Base-by-base conservation (phyloP, 345 rosid species). In the Eucalyptus melliodora region DNA sequence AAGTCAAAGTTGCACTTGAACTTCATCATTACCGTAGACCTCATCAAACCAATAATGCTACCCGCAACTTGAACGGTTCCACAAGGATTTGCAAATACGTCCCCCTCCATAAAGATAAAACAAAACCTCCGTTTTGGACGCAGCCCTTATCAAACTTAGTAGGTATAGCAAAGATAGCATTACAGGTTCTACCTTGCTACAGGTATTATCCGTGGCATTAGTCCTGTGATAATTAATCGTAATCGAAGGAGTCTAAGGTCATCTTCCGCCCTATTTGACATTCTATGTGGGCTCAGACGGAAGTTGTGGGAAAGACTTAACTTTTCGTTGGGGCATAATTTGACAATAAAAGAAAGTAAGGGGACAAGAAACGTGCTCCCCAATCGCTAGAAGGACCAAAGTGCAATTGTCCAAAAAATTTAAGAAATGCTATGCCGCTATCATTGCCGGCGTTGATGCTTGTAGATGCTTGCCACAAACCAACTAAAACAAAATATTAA, bases 41-140 rank as follows among this genome's bases (percentile, higher is more conserved):
- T 72, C 15, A 16, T 72, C 3, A 72, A 72, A 3, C 4, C 27
- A 37, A 1, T 11, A 9, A 9, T 5, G 2, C 21, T 34, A 17
- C 44, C 26, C 23, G 13, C 44, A 72, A 17, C 44, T 34, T 72
- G 82, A 72, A 72, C 14, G 13, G 4, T 23, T 72, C 72, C 72
- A 65, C 9, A n/a, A 15, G 37, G 37, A n/a, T 65, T 65, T 8
- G 10, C 37, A n/a, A 65, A 65, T 30, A 65, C 37, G 8, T 14
- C 72, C 72, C 19, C 34, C 72, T 65, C 37, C 16, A 60, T 30
- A 60, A 0, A 21, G 11, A 21, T 21, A 21, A 16, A 53, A 53
- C 1, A 0, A 53, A 53, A 53, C 34, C 72, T 65, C 37, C 16
- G 0, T 30, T 27, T 10, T 56, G 30, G 1, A 56, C 30, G 6